These are phyloP conservation scores for Globisporangium lucens DNA, from an alignment of 352 stramenopile genomes.

Conservation along the genomic window DNA sequence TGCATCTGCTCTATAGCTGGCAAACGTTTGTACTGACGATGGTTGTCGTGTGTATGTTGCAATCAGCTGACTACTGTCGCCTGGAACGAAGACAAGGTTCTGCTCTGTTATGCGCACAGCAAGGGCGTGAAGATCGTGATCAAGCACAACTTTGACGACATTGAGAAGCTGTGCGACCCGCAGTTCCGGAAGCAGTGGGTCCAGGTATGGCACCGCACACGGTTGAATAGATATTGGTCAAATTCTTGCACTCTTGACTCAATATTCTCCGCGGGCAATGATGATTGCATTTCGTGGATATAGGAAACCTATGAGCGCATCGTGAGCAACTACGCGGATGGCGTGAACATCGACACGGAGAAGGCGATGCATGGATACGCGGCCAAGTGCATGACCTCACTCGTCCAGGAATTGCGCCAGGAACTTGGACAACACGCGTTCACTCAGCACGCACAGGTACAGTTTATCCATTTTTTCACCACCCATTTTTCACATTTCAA, in stretches of 20 bases:
- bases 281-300: background rate
- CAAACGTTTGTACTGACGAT: background rate
- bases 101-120: constrained; percentile 78
- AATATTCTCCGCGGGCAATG: background rate
- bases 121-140: constrained; percentile 79
- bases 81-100: constrained; percentile 80
- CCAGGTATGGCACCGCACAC: constrained; percentile 14
- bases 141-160: constrained; percentile 77
- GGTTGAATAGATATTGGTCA: background rate
- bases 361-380: constrained; percentile 46
- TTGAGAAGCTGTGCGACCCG: constrained; percentile 56
- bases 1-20: background rate
- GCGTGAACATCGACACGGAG: constrained; percentile 85
- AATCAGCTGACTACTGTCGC: constrained; percentile 70
- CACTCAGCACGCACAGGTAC: constrained; percentile 57
- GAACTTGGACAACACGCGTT: constrained; percentile 50
- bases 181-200: constrained; percentile 52
- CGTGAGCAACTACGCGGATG: constrained; percentile 65
- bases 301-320: constrained; percentile 59
- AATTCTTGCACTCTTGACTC: background rate
- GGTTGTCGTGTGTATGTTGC: background rate
- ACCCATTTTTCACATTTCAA: too few relatives aligned
- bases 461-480: background rate
- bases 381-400: constrained; percentile 42
- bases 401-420: constrained; percentile 62